Evolutionary conservation across 2,329 filamentous ascomycete species (phyloP).

Genomic region (Lasiodiplodia gonubiensis): DNA sequence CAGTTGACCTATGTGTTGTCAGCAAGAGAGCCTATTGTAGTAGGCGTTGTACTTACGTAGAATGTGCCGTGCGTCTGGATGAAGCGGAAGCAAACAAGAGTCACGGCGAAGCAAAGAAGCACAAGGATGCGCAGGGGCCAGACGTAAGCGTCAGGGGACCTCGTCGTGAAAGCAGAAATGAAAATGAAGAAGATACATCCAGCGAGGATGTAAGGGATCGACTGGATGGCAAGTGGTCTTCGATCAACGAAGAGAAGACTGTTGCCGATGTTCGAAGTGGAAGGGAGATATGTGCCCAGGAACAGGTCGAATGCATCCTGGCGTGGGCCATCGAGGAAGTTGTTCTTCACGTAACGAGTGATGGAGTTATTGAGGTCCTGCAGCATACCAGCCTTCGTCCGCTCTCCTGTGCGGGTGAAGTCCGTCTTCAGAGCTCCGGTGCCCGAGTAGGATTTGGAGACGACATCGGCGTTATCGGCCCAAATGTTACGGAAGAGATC

Average conservation of each 20-base stretch:
- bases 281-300: conserved; percentile 81
- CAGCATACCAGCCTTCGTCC: conserved; percentile 82
- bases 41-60: conserved; percentile 70
- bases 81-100: conserved; percentile 75
- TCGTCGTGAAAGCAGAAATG: conserved; percentile 74
- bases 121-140: conserved; percentile 84
- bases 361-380: conserved; percentile 88
- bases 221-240: conserved; percentile 84
- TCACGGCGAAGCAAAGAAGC: conserved; percentile 75
- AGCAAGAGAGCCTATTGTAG: not conserved
- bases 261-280: conserved; percentile 71
- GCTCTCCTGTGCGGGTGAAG: conserved; percentile 89
- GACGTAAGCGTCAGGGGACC: conserved; percentile 73
- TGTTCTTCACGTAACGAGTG: conserved; percentile 90
- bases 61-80: conserved; percentile 86
- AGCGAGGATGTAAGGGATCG: conserved; percentile 88
- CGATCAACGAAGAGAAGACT: conserved; percentile 81
- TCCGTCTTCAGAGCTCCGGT: conserved; percentile 98
- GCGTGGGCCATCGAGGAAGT: conserved; percentile 89
- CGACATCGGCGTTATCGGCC: conserved; percentile 97
- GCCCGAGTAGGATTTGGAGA: conserved; percentile 90
- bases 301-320: conserved; percentile 97
- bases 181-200: conserved; percentile 85
- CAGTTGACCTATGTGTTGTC: conserved; percentile 78
- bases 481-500: conserved; percentile 94